Evolutionary conservation across 2,329 filamentous ascomycete genomes (phyloP), one percentile per base, ranked within the genome.

Genomic region (Blumeria graminis): DNA sequence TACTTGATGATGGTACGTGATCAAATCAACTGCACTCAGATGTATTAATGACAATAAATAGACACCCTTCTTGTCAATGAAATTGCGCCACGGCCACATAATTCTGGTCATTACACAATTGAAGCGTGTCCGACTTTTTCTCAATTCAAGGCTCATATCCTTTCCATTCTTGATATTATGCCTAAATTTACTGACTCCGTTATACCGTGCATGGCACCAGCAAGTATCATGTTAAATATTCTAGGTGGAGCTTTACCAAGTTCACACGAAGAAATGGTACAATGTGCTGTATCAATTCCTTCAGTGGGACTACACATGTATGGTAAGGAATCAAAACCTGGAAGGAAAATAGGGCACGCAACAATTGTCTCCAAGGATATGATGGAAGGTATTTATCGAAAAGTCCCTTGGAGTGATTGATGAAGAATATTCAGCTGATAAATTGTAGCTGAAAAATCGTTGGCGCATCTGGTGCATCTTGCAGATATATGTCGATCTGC

Each of bases 281-380:
- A 75, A 51, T 69, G 69, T 55, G 80, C 82, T 1, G 69, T 81
- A 36, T 71, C 74, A 50, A 73, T 75, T 56, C 76, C 75, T 46
- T 77, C 74, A 56, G 78, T 76, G 39, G 76, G 73, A 55, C 75
- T 95, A 10, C 90, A 98, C 65, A 78, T 95, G 51, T 98, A 98
- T 70, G 89, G 89, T 64, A 96, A 96, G 70, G 79, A 78, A 51
- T 84, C 88, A 32, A 86, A 88, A 63, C 86, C 86, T 4, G 84
- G 86, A 36, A 82, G 92, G 50, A 98, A 96, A 69, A 96, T 96
- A 71, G 90, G 90, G 10, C 92, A 98, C 68, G 79, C 98, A 62
- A 96, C 89, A 0, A 71, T 94, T 39, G 84, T 85, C 1, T 81
- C 80, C 0, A 73, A 76, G 11, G 80, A 77, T 0, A 79, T 89